These are phyloP conservation scores for Coprinopsis marcescibilis DNA, from an alignment of 768 basidiomycete species.

Conservation along the genomic window DNA sequence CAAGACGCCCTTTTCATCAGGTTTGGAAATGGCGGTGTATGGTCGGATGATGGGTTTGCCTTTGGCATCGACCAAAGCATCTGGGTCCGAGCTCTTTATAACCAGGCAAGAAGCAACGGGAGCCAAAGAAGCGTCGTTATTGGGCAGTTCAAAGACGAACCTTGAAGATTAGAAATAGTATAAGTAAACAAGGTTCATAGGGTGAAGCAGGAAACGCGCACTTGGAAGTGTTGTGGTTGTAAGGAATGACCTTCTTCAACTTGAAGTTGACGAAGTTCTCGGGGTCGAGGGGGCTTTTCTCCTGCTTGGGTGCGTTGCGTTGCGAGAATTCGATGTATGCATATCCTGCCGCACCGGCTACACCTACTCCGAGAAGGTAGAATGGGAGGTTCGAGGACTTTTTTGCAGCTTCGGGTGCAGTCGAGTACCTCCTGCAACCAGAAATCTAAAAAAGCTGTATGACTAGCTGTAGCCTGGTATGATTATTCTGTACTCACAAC, in stretches of 20 bases:
- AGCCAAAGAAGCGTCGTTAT: slow-evolving; percentile 70
- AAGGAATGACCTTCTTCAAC: slow-evolving; percentile 73
- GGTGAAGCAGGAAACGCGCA: slow-evolving; percentile 25
- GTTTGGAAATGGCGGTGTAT: slow-evolving; percentile 86
- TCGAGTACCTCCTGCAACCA: slow-evolving; percentile 34
- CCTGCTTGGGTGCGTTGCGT: slow-evolving; percentile 30
- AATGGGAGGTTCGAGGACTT: slow-evolving; percentile 45
- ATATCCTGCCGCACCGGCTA: slow-evolving; percentile 38
- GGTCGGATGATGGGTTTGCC: slow-evolving; percentile 87
- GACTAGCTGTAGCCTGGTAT: neutral
- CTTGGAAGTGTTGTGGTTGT: slow-evolving; percentile 93
- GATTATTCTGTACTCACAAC: slow-evolving; percentile 23
- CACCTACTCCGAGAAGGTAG: slow-evolving; percentile 44
- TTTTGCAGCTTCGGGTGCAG: slow-evolving; percentile 30
- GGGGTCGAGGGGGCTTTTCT: slow-evolving; percentile 70
- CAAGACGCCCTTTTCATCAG: slow-evolving; percentile 70
- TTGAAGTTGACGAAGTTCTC: slow-evolving; percentile 75
- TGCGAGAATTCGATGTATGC: slow-evolving; percentile 41
- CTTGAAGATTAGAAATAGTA: no score
- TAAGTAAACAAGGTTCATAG: slow-evolving; percentile 1
- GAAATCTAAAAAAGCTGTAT: slow-evolving; percentile 22
- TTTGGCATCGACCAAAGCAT: slow-evolving; percentile 60
- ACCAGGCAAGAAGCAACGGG: slow-evolving; percentile 76
- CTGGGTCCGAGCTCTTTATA: slow-evolving; percentile 67
- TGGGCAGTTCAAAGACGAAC: slow-evolving; percentile 77